Conservation (phyloP, 169 alveolate species). For the Cryptosporidium ryanae region DNA sequence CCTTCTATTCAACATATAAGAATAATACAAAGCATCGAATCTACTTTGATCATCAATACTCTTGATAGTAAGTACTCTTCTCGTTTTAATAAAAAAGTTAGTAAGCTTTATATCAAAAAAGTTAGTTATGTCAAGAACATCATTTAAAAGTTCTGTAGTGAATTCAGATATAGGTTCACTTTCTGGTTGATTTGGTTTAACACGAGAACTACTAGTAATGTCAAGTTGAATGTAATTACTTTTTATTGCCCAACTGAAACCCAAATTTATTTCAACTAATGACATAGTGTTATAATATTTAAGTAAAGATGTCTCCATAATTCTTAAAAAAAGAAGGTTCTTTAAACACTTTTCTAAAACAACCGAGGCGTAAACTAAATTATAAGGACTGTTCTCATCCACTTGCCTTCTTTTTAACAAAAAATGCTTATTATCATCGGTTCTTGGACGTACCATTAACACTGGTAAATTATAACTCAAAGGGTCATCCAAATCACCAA, state of each 20-base stretch:
- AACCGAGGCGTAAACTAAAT: slow-evolving; percentile 18
- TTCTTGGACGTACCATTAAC: slow-evolving; percentile 18
- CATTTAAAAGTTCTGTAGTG: slow-evolving; percentile 14
- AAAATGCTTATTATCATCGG: slow-evolving; percentile 12
- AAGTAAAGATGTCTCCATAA: neutral
- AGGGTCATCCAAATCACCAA: slow-evolving; percentile 17
- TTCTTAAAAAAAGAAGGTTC: slow-evolving; percentile 15
- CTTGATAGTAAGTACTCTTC: neutral
- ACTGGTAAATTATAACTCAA: slow-evolving; percentile 18
- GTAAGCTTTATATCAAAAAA: neutral
- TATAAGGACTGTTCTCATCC: neutral
- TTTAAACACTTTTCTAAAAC: slow-evolving; percentile 8
- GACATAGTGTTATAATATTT: neutral
- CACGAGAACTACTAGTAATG: slow-evolving; percentile 24
- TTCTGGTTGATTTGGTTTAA: slow-evolving; percentile 3
- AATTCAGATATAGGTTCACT: slow-evolving; percentile 31
- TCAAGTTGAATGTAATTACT: slow-evolving; percentile 29
- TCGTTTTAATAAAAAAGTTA: slow-evolving; percentile 8
- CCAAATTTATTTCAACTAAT: slow-evolving; percentile 9
- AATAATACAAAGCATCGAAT: slow-evolving; percentile 24
- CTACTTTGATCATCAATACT: slow-evolving; percentile 13
- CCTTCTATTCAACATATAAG: slow-evolving; percentile 19
- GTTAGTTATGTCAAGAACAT: slow-evolving; percentile 5
- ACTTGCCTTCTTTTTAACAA: slow-evolving; percentile 12
- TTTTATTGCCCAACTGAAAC: slow-evolving; percentile 21